Evolutionary conservation across 495 filamentous ascomycete genomes (phyloP), one percentile per base, ranked within the genome.

Genomic region (Tuber umbilicatum): DNA sequence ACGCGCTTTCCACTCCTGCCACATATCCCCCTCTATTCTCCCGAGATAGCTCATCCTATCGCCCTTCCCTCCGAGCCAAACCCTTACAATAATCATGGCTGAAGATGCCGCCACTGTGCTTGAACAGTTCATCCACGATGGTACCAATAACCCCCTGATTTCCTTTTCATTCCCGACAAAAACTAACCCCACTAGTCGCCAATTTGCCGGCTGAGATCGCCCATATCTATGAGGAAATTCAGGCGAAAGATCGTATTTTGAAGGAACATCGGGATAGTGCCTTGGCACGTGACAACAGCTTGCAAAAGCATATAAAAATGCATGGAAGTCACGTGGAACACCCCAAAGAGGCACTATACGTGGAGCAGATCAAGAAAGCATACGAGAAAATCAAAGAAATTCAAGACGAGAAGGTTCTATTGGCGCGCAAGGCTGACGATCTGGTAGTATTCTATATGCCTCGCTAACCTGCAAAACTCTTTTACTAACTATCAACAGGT

Each of bases 161-260:
- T 23, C 70, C 23, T 40, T 43, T 14, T 17, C 10, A 12, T 50
- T 31, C 45, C 38, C 41, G 35, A 17, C 71, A 19, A 41, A 71
- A 41, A 76, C 77, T 78, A n/a, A 82, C 55, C 42, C 37, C 6
- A 23, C 81, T 85, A 86, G 90, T 91, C 41, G 92, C 94, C 42
- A 98, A 97, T 80, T 87, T 97, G 12, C 94, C 95, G 27, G 91
- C 91, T 19, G 95, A 99, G 84, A 91, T 98, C 73, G 89, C 90
- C 45, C 94, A 97, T 85, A 86, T 97, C 78, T 91, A 97, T 83
- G 95, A 97, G 81, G 95, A 99, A 84, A 93, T 98, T 42, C 88
- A 91, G 80, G 92, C 93, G 74, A 97, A 97, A 84, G 94, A 99
- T 81, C 88, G 89, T 72, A 84, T 88, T 55, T 91, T 94, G 80